Evolutionary conservation across 116 monocot species (phyloP), one percentile per base, ranked within the genome.

Genomic region (Dioscorea cayenensis): DNA sequence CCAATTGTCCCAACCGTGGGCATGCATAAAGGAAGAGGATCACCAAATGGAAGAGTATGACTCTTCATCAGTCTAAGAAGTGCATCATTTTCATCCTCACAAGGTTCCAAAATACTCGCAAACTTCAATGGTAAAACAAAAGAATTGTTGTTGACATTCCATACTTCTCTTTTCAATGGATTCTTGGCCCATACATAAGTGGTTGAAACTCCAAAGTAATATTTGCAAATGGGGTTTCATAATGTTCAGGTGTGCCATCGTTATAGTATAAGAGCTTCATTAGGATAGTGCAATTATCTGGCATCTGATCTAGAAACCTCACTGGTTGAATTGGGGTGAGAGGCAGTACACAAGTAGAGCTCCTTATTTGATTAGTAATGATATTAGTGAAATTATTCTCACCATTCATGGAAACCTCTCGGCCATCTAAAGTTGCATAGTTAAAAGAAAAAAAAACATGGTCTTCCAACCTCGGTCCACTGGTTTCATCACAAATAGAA

Each of bases 1-100:
- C 90, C 88, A 28, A 76, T 55, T 0, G 90, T 97, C 38, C 96
- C 93, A 78, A 27, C 81, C 79, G 86, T 90, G 49, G 93, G 78
- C 51, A 97, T 86, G 43, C 86, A 76, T 7, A 75, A 36, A 67
- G 79, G 58, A 69, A 97, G 88, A 36, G 85, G 92, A 4, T 92
- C 93, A 2, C 75, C 74, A 78, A 81, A 92, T 38, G 96, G 96
- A 52, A 84, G 86, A 0, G 84, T 81, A 68, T 83, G 83, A 4
- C 28, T 83, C 72, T 90, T 97, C 96, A n/a, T 97, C 49, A 68
- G 64, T 27, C 63, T 32, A 48, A 92, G 73, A 67, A 92, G 72
- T 67, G 1, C 16, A 18, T 52, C 51, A 52, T 52, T 62, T 62
- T 62, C 16, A 18, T 22, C 62, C 62, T 62, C 62, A 10, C 9